Evolutionary conservation across 2,329 filamentous ascomycete species (phyloP), one percentile per base, ranked within the genome.

Genomic region (Endoconidiophora laricicola): DNA sequence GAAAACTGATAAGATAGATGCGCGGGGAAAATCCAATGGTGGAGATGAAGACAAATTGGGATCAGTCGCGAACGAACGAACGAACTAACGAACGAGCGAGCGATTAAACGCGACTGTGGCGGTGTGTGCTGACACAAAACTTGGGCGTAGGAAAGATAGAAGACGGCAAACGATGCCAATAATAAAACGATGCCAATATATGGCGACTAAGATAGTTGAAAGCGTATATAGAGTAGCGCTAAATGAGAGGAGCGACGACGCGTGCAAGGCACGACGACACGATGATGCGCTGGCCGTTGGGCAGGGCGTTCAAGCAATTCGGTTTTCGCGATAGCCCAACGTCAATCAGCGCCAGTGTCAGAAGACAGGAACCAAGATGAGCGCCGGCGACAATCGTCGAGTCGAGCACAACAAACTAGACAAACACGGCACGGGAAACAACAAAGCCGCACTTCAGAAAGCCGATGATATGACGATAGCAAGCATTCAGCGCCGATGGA

Each of bases 381-480:
- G 38, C 44, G 44, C 44, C 44, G 36, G 29, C 22, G 36, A 37
- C 22, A 14, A 7, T 26, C 12, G 33, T 10, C 24, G 44, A 37
- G 29, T 38, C 37, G 29, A 46, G 26, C 44, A 14, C 29, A 29
- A 4, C 18, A 46, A 38, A 38, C n/a, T 38, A 38, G 9, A 23
- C 44, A 46, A 38, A 20, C 7, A 7, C 33, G 38, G 38, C 26
- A 29, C 26, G 26, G 26, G 20, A 22, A 39, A 6, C 29, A 24
- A 16, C 36, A 29, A 29, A 16, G 16, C 22, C 22, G 18, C 44
- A 38, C 36, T 20, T 16, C 18, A 24, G 16, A 20, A 37, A 24
- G 29, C 37, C 44, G 26, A 26, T 44, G 22, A 43, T 29, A 49
- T 49, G 38, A 48, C 46, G 46, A 48, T 48, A 48, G 39, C 46